Evolutionary conservation across 1,284 basidiomycete genomes (phyloP).

Genomic region (Fistulinella cinereoalba): DNA sequence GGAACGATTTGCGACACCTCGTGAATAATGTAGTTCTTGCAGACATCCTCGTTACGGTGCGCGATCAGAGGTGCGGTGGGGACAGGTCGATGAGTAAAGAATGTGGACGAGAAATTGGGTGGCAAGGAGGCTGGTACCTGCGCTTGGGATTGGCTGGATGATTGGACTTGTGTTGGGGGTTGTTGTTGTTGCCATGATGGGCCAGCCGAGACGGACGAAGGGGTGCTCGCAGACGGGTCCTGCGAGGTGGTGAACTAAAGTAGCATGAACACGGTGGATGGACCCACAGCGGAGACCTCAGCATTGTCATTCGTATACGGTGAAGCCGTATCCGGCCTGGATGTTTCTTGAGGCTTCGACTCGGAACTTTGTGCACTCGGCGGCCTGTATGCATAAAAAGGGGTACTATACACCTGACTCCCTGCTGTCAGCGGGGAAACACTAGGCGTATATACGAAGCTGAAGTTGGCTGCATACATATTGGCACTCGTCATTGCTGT

Average conservation of each 20-base stretch:
- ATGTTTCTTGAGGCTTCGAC: slow-evolving; percentile 6
- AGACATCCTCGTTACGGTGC: slow-evolving; percentile 44
- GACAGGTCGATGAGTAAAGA: slow-evolving; percentile 9
- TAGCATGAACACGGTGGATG: no score
- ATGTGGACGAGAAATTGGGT: neutral
- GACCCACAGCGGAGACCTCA: neutral
- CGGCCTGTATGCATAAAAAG: slow-evolving; percentile 23
- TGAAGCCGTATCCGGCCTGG: neutral
- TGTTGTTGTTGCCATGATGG: neutral
- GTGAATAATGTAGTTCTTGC: slow-evolving; percentile 65
- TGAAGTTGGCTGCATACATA: slow-evolving; percentile 21
- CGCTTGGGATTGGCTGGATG: neutral
- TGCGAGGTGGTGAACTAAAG: no score
- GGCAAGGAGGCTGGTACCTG: slow-evolving; percentile 1
- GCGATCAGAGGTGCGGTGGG: slow-evolving; percentile 19
- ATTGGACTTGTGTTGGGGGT: neutral
- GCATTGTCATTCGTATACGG: neutral
- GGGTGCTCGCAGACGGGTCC: neutral
- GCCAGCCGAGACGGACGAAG: neutral
- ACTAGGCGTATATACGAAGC: slow-evolving; percentile 25
- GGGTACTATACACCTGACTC: slow-evolving; percentile 25
- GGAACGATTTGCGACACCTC: slow-evolving; percentile 50
- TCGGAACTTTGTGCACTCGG: slow-evolving; percentile 13
- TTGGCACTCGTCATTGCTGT: slow-evolving; percentile 4
- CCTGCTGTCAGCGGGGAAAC: slow-evolving; percentile 8